phyloP scores from a whole-genome alignment of 192 early-diverging fungal genomes.

The Rhizoclosmatium sp. region DNA sequence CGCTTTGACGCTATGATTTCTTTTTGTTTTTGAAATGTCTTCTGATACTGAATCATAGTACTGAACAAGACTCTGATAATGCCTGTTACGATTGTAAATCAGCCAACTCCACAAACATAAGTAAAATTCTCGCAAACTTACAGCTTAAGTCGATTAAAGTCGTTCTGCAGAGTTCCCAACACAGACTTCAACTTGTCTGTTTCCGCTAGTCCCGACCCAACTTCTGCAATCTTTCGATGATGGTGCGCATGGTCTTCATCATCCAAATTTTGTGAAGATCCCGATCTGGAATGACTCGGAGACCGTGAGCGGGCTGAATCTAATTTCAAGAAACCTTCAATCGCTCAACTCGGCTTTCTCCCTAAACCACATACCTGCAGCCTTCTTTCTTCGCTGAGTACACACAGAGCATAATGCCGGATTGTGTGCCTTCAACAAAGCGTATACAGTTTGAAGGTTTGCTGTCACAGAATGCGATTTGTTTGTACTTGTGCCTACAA shows the following conservation, averaged over 20 bases:
- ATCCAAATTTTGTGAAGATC: background rate
- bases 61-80: slow-evolving; percentile 54
- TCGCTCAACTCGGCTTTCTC: too few species aligned
- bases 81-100: slow-evolving; percentile 33
- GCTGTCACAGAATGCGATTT: slow-evolving; percentile 69
- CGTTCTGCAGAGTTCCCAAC: slow-evolving; percentile 23
- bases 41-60: slow-evolving; percentile 55
- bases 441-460: slow-evolving; percentile 65
- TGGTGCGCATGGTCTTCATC: slow-evolving; percentile 13
- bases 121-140: background rate
- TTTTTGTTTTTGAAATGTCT: slow-evolving; percentile 11
- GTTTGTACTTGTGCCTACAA: slow-evolving; percentile 60
- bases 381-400: slow-evolving; percentile 29
- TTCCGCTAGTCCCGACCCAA: slow-evolving; percentile 14
- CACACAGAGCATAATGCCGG: slow-evolving; percentile 64
- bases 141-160: slow-evolving; percentile 31
- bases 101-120: background rate
- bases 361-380: background rate
- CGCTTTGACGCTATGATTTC: background rate
- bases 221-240: slow-evolving; percentile 22
- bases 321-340: background rate
- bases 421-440: slow-evolving; percentile 64
- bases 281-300: background rate
- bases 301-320: slow-evolving; percentile 8
- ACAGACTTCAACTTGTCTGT: slow-evolving; percentile 19